Conservation (phyloP, 2,329 filamentous ascomycete species). For the Monascus ruber region DNA sequence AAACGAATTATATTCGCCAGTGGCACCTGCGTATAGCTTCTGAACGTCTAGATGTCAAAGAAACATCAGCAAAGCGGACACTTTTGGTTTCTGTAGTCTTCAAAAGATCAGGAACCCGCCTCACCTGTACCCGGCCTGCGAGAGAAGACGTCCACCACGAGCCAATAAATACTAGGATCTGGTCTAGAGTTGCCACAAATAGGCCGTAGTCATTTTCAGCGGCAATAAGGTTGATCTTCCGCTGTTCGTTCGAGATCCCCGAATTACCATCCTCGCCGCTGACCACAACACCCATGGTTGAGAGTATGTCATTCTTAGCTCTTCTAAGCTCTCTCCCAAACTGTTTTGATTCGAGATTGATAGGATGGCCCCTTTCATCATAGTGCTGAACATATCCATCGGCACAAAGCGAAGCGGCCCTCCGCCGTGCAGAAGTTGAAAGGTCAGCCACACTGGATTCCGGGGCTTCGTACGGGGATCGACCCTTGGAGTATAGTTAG, state of each 20-base stretch:
- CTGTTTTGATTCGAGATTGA: constrained; percentile 31
- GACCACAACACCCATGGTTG: constrained; percentile 38
- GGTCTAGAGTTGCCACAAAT: constrained; percentile 30
- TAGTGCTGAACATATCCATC: constrained; percentile 38
- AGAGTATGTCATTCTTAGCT: constrained; percentile 41
- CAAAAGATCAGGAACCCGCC: neutral
- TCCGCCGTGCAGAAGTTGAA: constrained; percentile 9
- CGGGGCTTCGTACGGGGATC: constrained; percentile 35
- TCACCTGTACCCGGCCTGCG: constrained; percentile 28
- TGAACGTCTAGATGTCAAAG: constrained; percentile 22
- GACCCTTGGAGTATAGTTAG: constrained; percentile 25
- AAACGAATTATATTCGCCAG: constrained; percentile 25
- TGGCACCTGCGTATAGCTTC: constrained; percentile 24
- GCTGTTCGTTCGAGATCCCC: constrained; percentile 24
- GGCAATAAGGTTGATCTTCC: constrained; percentile 26
- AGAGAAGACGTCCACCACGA: constrained; percentile 33
- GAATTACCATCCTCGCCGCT: constrained; percentile 28
- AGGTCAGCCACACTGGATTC: constrained; percentile 15
- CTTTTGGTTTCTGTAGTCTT: neutral
- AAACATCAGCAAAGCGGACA: constrained; percentile 1
- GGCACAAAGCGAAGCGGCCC: constrained; percentile 18
- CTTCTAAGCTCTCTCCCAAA: constrained; percentile 30
- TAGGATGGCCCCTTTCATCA: constrained; percentile 36
- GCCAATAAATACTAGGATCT: constrained; percentile 28
- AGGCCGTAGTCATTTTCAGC: constrained; percentile 34